Conservation (phyloP, 495 filamentous ascomycete genomes). For the Aspergillus ellipticus region DNA sequence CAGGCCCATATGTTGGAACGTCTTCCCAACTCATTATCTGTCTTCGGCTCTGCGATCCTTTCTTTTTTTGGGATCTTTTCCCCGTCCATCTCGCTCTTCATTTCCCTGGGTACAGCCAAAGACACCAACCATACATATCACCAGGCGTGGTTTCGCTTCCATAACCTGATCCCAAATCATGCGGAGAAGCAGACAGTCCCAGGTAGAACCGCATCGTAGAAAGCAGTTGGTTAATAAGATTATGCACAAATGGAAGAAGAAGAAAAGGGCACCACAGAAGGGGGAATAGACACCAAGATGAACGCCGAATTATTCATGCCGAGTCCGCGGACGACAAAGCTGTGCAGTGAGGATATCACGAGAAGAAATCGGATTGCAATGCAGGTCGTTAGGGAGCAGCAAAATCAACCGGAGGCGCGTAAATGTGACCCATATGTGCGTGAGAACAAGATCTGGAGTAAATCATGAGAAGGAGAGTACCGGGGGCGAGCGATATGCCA, state of each 20-base stretch:
- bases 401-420: constrained; percentile 27
- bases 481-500: background rate
- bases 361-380: constrained; percentile 15
- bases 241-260: constrained; percentile 4
- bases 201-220: background rate
- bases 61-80: background rate
- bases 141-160: background rate
- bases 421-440: constrained; percentile 38
- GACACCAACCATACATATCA: background rate
- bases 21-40: background rate
- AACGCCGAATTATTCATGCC: constrained; percentile 38
- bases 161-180: background rate
- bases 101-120: background rate
- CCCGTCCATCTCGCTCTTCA: background rate
- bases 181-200: background rate
- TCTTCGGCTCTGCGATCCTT: background rate
- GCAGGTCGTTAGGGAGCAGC: constrained; percentile 23
- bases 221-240: background rate
- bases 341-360: constrained; percentile 21
- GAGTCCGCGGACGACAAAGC: constrained; percentile 16
- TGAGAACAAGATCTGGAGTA: constrained; percentile 25
- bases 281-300: constrained; percentile 14
- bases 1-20: background rate
- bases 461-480: constrained; percentile 18
- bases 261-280: constrained; percentile 14